Base-by-base conservation (phyloP, 2,329 filamentous ascomycete genomes). In the Phyllosticta citrichinensis region DNA sequence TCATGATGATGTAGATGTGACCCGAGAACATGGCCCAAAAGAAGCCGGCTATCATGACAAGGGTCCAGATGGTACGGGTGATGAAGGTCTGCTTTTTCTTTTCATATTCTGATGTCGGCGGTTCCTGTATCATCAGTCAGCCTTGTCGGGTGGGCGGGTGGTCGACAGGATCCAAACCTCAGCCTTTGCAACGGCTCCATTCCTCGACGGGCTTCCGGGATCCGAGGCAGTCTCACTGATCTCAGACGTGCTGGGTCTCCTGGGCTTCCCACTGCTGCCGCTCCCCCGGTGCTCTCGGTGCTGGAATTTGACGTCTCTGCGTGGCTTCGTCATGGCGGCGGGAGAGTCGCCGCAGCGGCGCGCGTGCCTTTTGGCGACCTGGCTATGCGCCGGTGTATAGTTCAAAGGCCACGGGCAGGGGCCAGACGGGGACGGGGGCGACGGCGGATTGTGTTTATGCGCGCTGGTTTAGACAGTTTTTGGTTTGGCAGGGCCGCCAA, bases 11-110 rank as follows among this genome's bases (percentile, higher is more conserved):
- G 80, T 97, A 99, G 74, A 99, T 91, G 77, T 99, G 94, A 64
- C 94, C 94, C 70, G 92, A 90, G 78, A 97, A 95, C 76, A 99
- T 88, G 65, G 90, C 85, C 62, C 84, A 82, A 76, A 97, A 97
- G 82, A 99, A 99, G 70, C 85, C 83, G 60, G 81, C 88, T 68
- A 99, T 96, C 94, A 99, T 99, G 77, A 96, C 87, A 65, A 99
- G 87, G 3, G 91, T 97, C 94, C 94, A 99, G 81, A 97, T 91
- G 60, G 93, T 93, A 70, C 94, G 87, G 50, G 91, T 96, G 70
- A 97, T 89, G 80, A 99, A 97, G 74, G 94, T 96, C 75, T 91
- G 88, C 79, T 96, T 97, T 78, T 99, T 99, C 84, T 97, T 97
- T 73, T 97, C 91, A 74, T 95, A 97, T 64, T 97, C 94, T 67